phyloP scores from a whole-genome alignment of 257 asterid species.

The Jaltomata sinuosa region DNA sequence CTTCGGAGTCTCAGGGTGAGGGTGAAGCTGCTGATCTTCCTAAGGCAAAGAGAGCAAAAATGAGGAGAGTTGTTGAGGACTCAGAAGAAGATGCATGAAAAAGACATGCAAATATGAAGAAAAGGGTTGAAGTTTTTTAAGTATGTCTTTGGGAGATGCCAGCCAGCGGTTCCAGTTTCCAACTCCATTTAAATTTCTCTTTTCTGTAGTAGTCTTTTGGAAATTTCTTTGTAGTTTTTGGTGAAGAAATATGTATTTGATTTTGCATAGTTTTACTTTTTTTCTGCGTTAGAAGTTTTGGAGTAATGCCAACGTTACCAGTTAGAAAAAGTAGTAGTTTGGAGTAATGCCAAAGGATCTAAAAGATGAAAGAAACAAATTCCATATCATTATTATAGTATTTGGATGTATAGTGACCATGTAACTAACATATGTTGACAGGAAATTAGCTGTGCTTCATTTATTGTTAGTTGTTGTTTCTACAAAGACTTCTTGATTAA shows the following conservation, averaged over 20 bases:
- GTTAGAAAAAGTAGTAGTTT: too few species aligned
- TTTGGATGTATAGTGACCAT: background rate
- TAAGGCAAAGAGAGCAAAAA: conserved; percentile 41
- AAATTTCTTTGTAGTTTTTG: background rate
- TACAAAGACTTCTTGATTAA: background rate
- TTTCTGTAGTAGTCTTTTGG: background rate
- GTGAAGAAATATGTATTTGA: background rate
- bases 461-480: background rate
- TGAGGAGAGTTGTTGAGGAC: conserved; percentile 37
- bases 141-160: background rate
- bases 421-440: background rate
- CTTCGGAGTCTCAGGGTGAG: conserved; percentile 18
- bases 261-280: background rate
- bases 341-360: background rate
- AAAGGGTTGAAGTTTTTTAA: background rate
- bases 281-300: background rate
- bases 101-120: background rate
- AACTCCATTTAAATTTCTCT: background rate
- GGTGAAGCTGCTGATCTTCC: conserved; percentile 27
- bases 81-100: conserved; percentile 46
- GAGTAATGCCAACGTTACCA: background rate
- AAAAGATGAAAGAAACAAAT: background rate
- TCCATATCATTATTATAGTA: background rate
- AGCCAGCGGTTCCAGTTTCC: background rate
- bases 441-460: background rate